Evolutionary conservation across 73 alveolate species (phyloP).

Genomic region (Uronychia binucleata): DNA sequence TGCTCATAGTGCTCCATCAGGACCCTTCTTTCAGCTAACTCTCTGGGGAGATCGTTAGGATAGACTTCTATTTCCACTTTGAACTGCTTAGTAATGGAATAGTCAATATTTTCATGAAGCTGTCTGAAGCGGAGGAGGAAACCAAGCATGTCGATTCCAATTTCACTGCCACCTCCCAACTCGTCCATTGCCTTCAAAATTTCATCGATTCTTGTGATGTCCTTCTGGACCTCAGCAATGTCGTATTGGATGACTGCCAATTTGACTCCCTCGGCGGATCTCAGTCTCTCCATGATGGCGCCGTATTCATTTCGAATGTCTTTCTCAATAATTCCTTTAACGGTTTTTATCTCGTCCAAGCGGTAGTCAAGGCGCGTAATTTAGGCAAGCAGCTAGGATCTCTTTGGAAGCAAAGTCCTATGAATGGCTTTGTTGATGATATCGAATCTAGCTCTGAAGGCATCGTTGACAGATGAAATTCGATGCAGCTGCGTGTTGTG

Average conservation of each 20-base stretch:
- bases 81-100: constrained; percentile 69
- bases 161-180: constrained; percentile 63
- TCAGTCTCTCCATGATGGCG: constrained; percentile 96
- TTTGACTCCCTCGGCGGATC: constrained; percentile 93
- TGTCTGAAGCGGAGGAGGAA: constrained; percentile 67
- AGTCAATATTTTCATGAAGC: constrained; percentile 83
- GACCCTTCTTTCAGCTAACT: constrained; percentile 84
- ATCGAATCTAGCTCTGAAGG: constrained; percentile 88
- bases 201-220: constrained; percentile 92
- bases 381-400: constrained; percentile 89
- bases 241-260: constrained; percentile 94
- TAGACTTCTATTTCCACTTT: constrained; percentile 67
- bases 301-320: constrained; percentile 95
- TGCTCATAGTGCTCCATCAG: constrained; percentile 72
- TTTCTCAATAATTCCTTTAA: constrained; percentile 91
- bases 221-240: constrained; percentile 93
- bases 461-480: constrained; percentile 87
- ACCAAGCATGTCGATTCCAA: constrained; percentile 19
- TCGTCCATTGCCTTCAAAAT: constrained; percentile 86
- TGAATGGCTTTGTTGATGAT: constrained; percentile 72
- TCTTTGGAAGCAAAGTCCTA: constrained; percentile 82
- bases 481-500: constrained; percentile 95
- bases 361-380: constrained; percentile 84
- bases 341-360: constrained; percentile 91
- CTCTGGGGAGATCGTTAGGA: constrained; percentile 82